These are phyloP conservation scores for Lasiosphaeria hispida DNA, from an alignment of 495 filamentous ascomycete species.

Conservation along the genomic window DNA sequence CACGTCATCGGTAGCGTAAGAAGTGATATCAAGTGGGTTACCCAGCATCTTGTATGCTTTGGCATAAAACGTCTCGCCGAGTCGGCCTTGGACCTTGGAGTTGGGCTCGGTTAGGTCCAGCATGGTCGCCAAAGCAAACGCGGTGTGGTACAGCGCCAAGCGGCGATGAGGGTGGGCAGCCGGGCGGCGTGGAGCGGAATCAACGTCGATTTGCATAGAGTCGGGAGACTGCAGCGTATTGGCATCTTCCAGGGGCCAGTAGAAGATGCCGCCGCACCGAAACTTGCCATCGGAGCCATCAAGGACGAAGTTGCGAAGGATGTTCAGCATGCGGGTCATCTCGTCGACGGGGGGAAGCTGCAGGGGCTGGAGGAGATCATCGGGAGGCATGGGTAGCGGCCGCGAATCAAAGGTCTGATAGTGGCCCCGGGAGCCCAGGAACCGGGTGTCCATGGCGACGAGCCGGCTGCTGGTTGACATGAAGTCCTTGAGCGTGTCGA, in stretches of 20 bases:
- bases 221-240: background rate
- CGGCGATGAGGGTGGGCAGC: slow-evolving; percentile 10
- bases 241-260: slow-evolving; percentile 33
- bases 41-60: slow-evolving; percentile 34
- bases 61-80: slow-evolving; percentile 35
- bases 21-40: slow-evolving; percentile 35
- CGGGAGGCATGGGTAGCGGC: slow-evolving; percentile 26
- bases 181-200: background rate
- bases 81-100: slow-evolving; percentile 18
- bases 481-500: slow-evolving; percentile 38
- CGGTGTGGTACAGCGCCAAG: slow-evolving; percentile 31
- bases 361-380: slow-evolving; percentile 19
- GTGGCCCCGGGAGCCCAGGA: slow-evolving; percentile 29
- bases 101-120: slow-evolving; percentile 18
- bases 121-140: slow-evolving; percentile 30
- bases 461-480: slow-evolving; percentile 23
- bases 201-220: background rate
- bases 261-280: slow-evolving; percentile 36
- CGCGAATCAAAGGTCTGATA: slow-evolving; percentile 44
- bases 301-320: slow-evolving; percentile 29
- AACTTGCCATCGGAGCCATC: slow-evolving; percentile 30
- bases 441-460: slow-evolving; percentile 13
- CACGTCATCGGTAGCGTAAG: slow-evolving; percentile 31
- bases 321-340: slow-evolving; percentile 22
- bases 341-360: slow-evolving; percentile 27